Evolutionary conservation across 1,139 yeast genomes (phyloP).

Genomic region (Sugiyamaella xylanicola): DNA sequence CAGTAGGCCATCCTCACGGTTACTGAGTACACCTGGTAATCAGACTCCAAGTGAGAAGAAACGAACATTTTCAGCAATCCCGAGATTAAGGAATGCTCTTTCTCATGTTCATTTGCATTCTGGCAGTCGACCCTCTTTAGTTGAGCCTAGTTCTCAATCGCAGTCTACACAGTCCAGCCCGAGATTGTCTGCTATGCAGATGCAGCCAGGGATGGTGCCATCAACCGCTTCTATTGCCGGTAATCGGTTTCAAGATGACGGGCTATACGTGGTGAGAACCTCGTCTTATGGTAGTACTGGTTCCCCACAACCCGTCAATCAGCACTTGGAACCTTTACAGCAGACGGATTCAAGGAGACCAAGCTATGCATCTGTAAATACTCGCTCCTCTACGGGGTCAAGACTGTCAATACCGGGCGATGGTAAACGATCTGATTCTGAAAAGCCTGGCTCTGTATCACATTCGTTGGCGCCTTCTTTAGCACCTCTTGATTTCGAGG

Average conservation of each 20-base stretch:
- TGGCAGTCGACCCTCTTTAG: conserved; percentile 21
- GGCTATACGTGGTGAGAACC: conserved; percentile 16
- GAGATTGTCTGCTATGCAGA: conserved; percentile 9
- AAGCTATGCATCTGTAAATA: conserved; percentile 26
- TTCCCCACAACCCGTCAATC: conserved; percentile 12
- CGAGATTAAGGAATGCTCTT: conserved; percentile 29
- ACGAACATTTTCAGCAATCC: conserved; percentile 25
- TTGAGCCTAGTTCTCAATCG: conserved; percentile 9
- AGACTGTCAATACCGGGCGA: conserved; percentile 11
- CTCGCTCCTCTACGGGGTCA: conserved; percentile 22
- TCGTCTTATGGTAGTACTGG: conserved; percentile 11
- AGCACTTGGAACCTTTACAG: not conserved
- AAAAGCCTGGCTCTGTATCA: not conserved
- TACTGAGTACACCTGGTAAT: conserved; percentile 2
- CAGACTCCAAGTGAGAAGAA: conserved; percentile 10
- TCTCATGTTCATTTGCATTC: conserved; percentile 30
- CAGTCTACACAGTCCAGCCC: conserved; percentile 14
- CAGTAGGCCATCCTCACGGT: conserved; percentile 6
- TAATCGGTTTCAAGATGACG: conserved; percentile 12
- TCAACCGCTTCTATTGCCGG: not conserved
- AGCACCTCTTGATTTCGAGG: conserved; percentile 10
- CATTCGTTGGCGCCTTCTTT: not conserved
- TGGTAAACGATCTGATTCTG: conserved; percentile 7
- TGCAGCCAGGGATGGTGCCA: not conserved
- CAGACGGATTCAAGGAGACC: conserved; percentile 27